Conservation (phyloP, 805 yeast genomes). For the Suhomyces sp. region DNA sequence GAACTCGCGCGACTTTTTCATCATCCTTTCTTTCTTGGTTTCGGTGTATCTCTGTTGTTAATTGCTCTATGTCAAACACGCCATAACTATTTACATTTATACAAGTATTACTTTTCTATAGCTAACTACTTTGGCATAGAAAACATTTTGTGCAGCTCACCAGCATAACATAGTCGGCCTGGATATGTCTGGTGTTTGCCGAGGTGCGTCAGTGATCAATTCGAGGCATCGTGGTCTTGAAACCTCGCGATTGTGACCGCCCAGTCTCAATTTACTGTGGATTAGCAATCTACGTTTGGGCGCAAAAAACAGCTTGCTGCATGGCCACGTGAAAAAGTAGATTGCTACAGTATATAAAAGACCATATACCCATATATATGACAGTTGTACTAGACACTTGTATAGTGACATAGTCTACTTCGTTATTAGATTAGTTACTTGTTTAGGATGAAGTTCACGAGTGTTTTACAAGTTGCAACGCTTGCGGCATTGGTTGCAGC, state of each 20-base stretch:
- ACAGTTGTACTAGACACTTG: too few species aligned
- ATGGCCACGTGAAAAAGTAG: neutral
- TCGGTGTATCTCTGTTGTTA: neutral
- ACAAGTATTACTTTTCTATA: too few species aligned
- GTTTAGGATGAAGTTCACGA: neutral
- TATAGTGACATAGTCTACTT: too few species aligned
- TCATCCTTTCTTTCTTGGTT: neutral
- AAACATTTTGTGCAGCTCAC: too few species aligned
- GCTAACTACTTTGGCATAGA: too few species aligned
- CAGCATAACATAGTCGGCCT: too few species aligned
- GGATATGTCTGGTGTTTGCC: too few species aligned
- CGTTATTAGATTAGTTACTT: too few species aligned
- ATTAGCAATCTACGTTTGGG: conserved; percentile 2
- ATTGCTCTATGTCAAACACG: neutral
- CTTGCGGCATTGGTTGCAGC: neutral
- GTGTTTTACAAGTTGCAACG: neutral
- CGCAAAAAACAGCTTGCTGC: conserved; percentile 1
- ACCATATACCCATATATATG: neutral
- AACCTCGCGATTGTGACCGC: neutral
- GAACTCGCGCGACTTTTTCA: neutral
- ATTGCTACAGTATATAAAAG: neutral
- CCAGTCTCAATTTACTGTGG: neutral
- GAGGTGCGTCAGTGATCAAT: too few species aligned
- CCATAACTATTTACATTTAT: neutral
- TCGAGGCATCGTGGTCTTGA: neutral